Base-by-base conservation (phyloP, 164 flowering plant species). In the Paratinospora sagittata region DNA sequence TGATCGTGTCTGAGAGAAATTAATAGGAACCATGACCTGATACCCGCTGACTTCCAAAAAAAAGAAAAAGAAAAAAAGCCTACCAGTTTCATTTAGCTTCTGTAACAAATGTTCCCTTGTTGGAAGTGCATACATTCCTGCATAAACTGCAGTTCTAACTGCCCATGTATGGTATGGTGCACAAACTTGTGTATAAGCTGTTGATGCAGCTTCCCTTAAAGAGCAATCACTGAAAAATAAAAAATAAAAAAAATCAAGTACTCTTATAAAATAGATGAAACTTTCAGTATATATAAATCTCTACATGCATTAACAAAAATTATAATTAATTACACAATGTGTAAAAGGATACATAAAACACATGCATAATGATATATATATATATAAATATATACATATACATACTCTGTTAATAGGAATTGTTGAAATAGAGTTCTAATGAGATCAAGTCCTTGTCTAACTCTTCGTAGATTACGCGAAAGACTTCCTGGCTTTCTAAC, bases 151-250 rank as follows among this genome's bases (percentile, higher is more conserved):
- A 33, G 89, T 85, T 79, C 98, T 84, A 69, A 93, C 81, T 17
- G 96, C 84, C 98, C 98, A 93, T 13, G 89, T 76, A 72, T 91
- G 97, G 70, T 78, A 91, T 47, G 97, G 97, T 2, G 97, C 97
- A 75, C 94, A 91, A 23, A 85, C 90, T 75, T 89, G 79, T 13
- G 87, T 76, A 82, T 93, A 93, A 65, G 98, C 98, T 49, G 84
- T 81, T 64, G 98, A 80, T 47, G 97, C 98, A 49, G 92, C 94
- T 57, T 87, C 90, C 72, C 74, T 89, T 55, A 93, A 78, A 47
- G 88, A 82, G 60, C 72, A 70, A 12, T 84, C 85, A 62, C 98
- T 93, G 79, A 3, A 36, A 3, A 36, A 3, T 8, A 30, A 80
- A 73, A 27, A 1, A 24, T 6, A 63, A 76, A 65, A 3, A 65